Evolutionary conservation across 1,139 yeast genomes (phyloP).

Genomic region (Geotrichum bryndzae): DNA sequence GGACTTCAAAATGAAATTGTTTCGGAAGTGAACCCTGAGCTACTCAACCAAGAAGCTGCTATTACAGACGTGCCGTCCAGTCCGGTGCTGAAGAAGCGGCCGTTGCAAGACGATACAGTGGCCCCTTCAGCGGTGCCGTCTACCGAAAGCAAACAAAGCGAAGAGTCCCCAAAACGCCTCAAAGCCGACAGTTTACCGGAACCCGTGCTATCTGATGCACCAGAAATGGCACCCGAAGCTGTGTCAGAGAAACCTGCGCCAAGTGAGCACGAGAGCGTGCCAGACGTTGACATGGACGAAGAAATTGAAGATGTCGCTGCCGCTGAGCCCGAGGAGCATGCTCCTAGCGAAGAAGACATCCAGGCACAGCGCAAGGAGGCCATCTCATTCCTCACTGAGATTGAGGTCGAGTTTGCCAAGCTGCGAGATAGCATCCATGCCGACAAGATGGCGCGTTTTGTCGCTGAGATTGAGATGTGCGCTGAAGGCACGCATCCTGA

Average conservation of each 20-base stretch:
- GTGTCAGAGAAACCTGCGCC: constrained; percentile 20
- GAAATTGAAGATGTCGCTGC: constrained; percentile 20
- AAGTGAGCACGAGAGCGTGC: constrained; percentile 21
- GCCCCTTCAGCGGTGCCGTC: not conserved
- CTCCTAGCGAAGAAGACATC: constrained; percentile 40
- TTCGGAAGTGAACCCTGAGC: not conserved
- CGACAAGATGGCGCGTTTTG: constrained; percentile 61
- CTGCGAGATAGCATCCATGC: constrained; percentile 58
- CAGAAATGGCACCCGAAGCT: constrained; percentile 7
- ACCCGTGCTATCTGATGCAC: not conserved
- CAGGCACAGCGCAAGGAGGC: constrained; percentile 52
- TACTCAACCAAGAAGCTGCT: not conserved
- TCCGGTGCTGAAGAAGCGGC: constrained; percentile 17
- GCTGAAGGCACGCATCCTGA: constrained; percentile 90
- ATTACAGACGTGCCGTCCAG: not conserved
- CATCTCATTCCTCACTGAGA: constrained; percentile 59
- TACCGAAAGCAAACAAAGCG: not conserved
- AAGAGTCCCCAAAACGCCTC: constrained; percentile 6
- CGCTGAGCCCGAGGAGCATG: not conserved
- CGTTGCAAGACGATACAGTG: not conserved
- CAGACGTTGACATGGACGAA: constrained; percentile 22
- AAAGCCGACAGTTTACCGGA: constrained; percentile 1
- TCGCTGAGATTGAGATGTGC: constrained; percentile 81
- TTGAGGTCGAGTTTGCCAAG: constrained; percentile 80
- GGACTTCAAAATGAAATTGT: not conserved